Evolutionary conservation across 495 filamentous ascomycete genomes (phyloP).

Genomic region (Pseudomonodictys pantanalensis): DNA sequence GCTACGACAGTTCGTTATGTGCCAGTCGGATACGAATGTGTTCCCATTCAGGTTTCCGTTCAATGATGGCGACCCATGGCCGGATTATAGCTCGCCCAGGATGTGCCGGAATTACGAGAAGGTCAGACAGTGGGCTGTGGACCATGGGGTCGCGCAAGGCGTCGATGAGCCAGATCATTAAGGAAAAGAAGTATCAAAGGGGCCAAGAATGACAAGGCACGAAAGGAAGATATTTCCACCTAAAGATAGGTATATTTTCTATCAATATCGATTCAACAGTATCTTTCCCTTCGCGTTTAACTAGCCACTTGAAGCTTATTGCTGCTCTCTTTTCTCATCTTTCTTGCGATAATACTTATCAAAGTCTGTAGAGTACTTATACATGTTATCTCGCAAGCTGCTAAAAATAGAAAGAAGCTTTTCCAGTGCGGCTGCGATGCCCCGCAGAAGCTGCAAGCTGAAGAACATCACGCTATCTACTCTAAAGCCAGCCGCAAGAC

Average conservation of each 20-base stretch:
- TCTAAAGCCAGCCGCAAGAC: background rate
- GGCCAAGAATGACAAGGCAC: too few relatives aligned
- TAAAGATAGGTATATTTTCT: too few relatives aligned
- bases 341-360: too few relatives aligned
- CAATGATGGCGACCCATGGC: conserved; percentile 16
- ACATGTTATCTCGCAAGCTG: too few relatives aligned
- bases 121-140: conserved; percentile 9
- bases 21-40: conserved; percentile 18
- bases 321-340: too few relatives aligned
- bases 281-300: too few relatives aligned
- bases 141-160: conserved; percentile 16
- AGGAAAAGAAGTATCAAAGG: too few relatives aligned
- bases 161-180: conserved; percentile 18
- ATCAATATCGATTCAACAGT: too few relatives aligned
- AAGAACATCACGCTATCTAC: background rate
- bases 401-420: background rate
- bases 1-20: conserved; percentile 17
- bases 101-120: conserved; percentile 20
- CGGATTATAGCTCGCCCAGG: conserved; percentile 7
- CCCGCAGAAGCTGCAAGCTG: background rate
- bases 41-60: conserved; percentile 18
- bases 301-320: too few relatives aligned
- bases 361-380: too few relatives aligned
- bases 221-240: too few relatives aligned
- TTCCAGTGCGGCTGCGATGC: background rate